Conservation (phyloP, 495 filamentous ascomycete genomes). For the Aspergillus mulundensis region DNA sequence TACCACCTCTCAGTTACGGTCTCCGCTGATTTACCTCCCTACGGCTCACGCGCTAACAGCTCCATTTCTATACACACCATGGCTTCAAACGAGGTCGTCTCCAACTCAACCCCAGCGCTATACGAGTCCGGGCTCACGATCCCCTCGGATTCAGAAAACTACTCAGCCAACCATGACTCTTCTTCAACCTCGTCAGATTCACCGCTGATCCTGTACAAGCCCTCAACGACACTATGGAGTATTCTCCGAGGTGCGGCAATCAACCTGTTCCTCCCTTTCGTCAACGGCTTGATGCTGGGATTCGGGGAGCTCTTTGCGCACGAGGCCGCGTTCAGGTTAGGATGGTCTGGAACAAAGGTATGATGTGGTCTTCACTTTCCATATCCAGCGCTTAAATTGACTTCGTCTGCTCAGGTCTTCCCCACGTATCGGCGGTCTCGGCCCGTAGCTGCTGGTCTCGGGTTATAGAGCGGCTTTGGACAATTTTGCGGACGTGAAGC, state of each 20-base stretch:
- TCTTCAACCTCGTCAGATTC: constrained; percentile 64
- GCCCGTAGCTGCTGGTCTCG: constrained; percentile 63
- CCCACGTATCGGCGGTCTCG: constrained; percentile 54
- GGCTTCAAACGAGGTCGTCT: constrained; percentile 40
- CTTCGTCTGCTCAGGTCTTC: constrained; percentile 51
- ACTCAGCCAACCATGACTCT: constrained; percentile 65
- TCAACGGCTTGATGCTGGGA: constrained; percentile 97
- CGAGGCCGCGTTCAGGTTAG: constrained; percentile 85
- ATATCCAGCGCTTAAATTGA: background rate
- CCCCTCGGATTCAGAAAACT: constrained; percentile 86
- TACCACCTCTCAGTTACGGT: background rate
- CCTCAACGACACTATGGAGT: constrained; percentile 81
- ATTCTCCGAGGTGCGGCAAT: constrained; percentile 86
- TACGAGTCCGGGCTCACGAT: constrained; percentile 81
- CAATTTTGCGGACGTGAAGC: constrained; percentile 31
- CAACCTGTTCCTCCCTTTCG: constrained; percentile 89
- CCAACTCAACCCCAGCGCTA: constrained; percentile 53
- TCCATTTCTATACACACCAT: constrained; percentile 24
- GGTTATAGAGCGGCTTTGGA: constrained; percentile 39
- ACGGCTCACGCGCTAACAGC: background rate
- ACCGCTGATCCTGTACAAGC: constrained; percentile 82
- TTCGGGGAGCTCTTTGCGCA: constrained; percentile 96
- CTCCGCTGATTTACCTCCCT: background rate
- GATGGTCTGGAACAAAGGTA: constrained; percentile 93
- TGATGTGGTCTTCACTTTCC: background rate